Base-by-base conservation (phyloP, 2,329 filamentous ascomycete species). In the Sarocladium kiliense region DNA sequence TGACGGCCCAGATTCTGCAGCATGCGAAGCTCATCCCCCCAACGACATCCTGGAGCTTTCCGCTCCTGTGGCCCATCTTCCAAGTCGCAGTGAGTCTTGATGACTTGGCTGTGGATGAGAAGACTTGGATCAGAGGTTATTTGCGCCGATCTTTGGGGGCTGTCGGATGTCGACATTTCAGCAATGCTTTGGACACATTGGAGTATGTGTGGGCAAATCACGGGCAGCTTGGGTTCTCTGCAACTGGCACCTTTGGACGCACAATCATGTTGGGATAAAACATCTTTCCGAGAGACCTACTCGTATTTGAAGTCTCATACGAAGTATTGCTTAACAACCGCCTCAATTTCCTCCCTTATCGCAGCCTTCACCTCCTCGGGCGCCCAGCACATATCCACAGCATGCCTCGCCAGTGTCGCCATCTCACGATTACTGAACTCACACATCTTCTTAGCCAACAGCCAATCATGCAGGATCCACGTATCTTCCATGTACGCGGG, bases 401-500 rank as follows among this genome's bases (percentile, higher is more conserved):
- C 72, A 59, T 77, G 72, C 44, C 63, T 67, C 1, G 64, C 68
- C 45, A 78, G 58, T 39, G 63, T 60, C 2, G 74, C 64, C 65
- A 78, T 73, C 7, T 78, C 74, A 18, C 34, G 41, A 44, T 73
- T 65, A 7, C 58, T 65, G 34, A 78, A 70, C 0, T 57, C 58
- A 14, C 27, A 27, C 65, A 78, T 62, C 51, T 75, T 76, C n/a
- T 75, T 71, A 55, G 71, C 63, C 27, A 78, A 63, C 74, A 74
- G 77, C 36, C 74, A 71, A 56, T 77, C 68, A 57, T 78, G 72
- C 75, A 78, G 77, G 57, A 58, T 56, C 57, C 57, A 58, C 12
- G 32, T 41, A 67, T 89, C 84, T 2, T 86, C 85, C 70, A 91
- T 90, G 64, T 88, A 88, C 14, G 83, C 84, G 57, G 85, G 85